These are phyloP conservation scores for Begonia fuchsioides DNA, from an alignment of 306 rosid species.

Conservation along the genomic window DNA sequence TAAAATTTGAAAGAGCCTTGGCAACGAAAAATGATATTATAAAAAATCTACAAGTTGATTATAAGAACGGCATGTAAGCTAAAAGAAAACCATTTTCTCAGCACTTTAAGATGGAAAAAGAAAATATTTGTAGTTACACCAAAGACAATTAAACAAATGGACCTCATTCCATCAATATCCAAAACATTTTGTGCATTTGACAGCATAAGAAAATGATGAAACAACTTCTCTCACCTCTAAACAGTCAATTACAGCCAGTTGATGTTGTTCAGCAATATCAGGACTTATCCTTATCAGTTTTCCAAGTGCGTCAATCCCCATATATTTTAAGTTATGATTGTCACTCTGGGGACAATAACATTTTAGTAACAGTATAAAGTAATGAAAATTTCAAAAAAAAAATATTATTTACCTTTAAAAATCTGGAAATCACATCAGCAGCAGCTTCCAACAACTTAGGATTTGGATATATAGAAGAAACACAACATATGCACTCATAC, in stretches of 20 bases:
- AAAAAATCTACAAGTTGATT: too few relatives aligned
- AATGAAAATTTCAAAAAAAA: neutral
- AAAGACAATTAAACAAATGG: neutral
- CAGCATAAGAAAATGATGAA: constrained; percentile 2
- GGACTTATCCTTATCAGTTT: constrained; percentile 80
- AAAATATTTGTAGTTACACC: neutral
- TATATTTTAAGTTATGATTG: constrained; percentile 88
- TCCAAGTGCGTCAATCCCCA: constrained; percentile 98
- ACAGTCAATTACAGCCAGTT: constrained; percentile 96
- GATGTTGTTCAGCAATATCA: constrained; percentile 85
- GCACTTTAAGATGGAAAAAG: too few relatives aligned
- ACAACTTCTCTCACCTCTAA: constrained; percentile 48
- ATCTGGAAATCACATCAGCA: constrained; percentile 71
- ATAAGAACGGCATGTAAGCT: too few relatives aligned
- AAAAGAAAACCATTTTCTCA: too few relatives aligned
- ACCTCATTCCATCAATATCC: neutral
- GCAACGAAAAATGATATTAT: too few relatives aligned
- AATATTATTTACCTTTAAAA: constrained; percentile 55
- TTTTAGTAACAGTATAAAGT: neutral
- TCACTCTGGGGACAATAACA: constrained; percentile 58
- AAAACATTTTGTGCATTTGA: neutral
- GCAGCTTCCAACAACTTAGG: constrained; percentile 71
- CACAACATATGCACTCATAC: constrained; percentile 71
- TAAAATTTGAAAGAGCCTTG: too few relatives aligned
- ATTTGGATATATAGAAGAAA: constrained; percentile 63